Percentiles rank a stretch among this genome's conserved stretches.
phyloP scores from a whole-genome alignment of 371 early-diverging fungal species.

The Haplosporangium sp. region DNA sequence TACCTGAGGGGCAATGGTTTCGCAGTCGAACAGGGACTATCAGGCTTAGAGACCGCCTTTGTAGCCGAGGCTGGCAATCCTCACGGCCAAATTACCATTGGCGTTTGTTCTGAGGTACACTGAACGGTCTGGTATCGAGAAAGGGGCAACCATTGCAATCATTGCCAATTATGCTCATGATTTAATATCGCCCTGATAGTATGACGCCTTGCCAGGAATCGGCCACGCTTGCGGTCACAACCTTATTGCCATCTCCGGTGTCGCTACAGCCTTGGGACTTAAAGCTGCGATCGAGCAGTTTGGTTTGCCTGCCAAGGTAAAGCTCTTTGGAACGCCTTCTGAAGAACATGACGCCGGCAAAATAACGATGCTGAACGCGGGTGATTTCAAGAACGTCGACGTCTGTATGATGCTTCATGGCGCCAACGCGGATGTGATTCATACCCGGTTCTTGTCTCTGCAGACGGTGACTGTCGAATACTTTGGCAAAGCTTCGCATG shows the following conservation, averaged over 20 bases:
- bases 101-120: conserved; percentile 57
- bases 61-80: conserved; percentile 54
- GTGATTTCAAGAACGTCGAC: conserved; percentile 72
- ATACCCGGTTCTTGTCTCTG: conserved; percentile 55
- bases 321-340: conserved; percentile 84
- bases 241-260: conserved; percentile 68
- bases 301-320: conserved; percentile 67
- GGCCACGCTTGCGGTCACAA: conserved; percentile 39
- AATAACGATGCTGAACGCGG: conserved; percentile 68
- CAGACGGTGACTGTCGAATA: conserved; percentile 67
- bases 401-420: conserved; percentile 86
- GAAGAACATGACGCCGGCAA: conserved; percentile 82
- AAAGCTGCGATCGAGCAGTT: conserved; percentile 64
- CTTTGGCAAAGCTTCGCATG: conserved; percentile 76
- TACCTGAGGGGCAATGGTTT: conserved; percentile 58
- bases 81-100: conserved; percentile 33
- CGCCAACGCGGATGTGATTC: conserved; percentile 55
- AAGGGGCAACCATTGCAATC: no score
- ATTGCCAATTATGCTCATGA: no score
- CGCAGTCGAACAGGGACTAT: conserved; percentile 47
- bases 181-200: background rate
- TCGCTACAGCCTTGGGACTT: conserved; percentile 72
- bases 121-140: no score
- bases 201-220: conserved; percentile 31
- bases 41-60: conserved; percentile 57